These are phyloP conservation scores for Amborella trichopoda DNA, from an alignment of 164 flowering plant species.

Conservation along the genomic window DNA sequence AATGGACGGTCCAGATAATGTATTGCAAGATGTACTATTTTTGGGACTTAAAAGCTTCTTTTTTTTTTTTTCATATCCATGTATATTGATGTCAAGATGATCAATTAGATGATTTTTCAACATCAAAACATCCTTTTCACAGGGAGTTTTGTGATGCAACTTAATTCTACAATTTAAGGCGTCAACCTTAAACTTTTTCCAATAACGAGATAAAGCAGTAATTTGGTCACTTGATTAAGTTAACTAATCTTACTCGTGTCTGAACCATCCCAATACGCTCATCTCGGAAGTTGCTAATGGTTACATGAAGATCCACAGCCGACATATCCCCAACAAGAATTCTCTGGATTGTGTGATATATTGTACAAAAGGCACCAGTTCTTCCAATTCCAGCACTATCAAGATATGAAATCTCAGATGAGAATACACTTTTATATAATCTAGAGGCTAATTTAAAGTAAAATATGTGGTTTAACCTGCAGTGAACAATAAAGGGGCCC, in stretches of 20 bases:
- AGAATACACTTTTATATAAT: neutral
- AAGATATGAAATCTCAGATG: slow-evolving; percentile 4
- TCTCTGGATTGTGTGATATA: slow-evolving; percentile 83
- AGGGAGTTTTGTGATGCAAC: neutral
- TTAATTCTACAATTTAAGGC: neutral
- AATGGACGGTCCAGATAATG: no score
- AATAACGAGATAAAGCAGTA: neutral
- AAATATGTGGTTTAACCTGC: slow-evolving; percentile 54
- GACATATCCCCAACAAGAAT: slow-evolving; percentile 86
- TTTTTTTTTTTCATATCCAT: no score
- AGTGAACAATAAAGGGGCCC: slow-evolving; percentile 96
- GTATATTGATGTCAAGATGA: neutral
- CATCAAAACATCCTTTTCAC: neutral
- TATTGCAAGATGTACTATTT: no score
- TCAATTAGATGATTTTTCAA: neutral
- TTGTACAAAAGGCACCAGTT: slow-evolving; percentile 85
- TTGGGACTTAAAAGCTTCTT: no score
- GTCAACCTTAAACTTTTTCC: neutral
- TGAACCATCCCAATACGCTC: slow-evolving; percentile 98
- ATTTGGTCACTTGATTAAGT: neutral
- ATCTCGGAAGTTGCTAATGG: slow-evolving; percentile 59
- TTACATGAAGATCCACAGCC: slow-evolving; percentile 60
- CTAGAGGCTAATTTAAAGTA: neutral
- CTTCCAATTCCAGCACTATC: slow-evolving; percentile 98
- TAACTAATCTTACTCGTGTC: slow-evolving; percentile 66